Evolutionary conservation across 805 yeast genomes (phyloP).

Genomic region (Deakozyma indianensis): DNA sequence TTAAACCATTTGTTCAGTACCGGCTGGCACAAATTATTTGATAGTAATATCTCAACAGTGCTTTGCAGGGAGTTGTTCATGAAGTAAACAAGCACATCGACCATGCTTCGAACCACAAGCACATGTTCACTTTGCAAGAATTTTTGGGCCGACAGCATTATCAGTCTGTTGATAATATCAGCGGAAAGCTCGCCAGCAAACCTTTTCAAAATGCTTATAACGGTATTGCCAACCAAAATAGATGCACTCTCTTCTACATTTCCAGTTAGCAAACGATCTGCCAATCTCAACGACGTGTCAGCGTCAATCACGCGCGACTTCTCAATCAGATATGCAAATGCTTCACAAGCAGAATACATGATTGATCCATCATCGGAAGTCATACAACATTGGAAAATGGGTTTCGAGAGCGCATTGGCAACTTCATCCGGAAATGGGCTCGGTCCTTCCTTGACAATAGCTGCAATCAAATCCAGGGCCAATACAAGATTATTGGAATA

Average conservation of each 20-base stretch:
- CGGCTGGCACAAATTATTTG: neutral
- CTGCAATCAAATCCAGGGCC: neutral
- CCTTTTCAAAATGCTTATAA: neutral
- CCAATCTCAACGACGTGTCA: neutral
- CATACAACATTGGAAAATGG: neutral
- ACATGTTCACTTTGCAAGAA: neutral
- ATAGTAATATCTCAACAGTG: neutral
- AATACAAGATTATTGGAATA: neutral
- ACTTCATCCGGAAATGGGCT: neutral
- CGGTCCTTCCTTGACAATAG: neutral
- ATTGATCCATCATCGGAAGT: neutral
- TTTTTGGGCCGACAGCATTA: neutral
- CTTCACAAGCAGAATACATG: conserved; percentile 1
- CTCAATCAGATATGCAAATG: neutral
- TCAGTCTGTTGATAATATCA: neutral
- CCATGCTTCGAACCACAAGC: neutral
- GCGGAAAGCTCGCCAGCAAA: neutral
- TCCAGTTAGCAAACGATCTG: neutral
- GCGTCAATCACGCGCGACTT: neutral
- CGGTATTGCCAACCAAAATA: neutral
- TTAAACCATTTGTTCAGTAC: neutral
- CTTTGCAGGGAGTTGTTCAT: neutral
- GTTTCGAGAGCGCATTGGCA: neutral
- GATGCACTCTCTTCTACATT: neutral
- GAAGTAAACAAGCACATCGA: neutral